These are phyloP conservation scores for Nemania sp. DNA, from an alignment of 2,329 filamentous ascomycete genomes.

Conservation along the genomic window DNA sequence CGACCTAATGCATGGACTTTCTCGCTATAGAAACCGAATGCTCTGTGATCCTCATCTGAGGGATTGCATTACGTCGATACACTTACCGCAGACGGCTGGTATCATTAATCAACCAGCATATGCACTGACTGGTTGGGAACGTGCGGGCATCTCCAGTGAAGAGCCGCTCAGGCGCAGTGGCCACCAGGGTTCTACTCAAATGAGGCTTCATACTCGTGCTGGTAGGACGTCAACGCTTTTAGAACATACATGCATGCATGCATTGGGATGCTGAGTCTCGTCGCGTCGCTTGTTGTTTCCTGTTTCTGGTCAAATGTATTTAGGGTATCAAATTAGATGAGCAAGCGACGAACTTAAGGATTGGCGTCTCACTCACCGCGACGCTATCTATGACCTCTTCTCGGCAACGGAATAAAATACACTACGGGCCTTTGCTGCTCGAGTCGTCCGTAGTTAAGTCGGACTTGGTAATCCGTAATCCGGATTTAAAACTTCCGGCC, in stretches of 20 bases:
- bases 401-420: background rate
- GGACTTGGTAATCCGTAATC: too few relatives aligned
- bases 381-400: background rate
- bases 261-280: background rate
- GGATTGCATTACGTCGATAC: constrained; percentile 15
- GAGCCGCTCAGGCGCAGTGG: background rate
- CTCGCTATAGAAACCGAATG: constrained; percentile 4
- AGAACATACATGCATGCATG: constrained; percentile 7
- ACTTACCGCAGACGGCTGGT: constrained; percentile 4
- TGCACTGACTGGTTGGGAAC: background rate
- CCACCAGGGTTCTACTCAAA: constrained; percentile 1
- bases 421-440: background rate
- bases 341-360: background rate
- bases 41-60: constrained; percentile 8
- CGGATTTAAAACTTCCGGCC: too few relatives aligned
- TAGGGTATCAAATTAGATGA: background rate
- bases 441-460: background rate
- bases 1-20: constrained; percentile 27
- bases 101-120: constrained; percentile 1
- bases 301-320: background rate
- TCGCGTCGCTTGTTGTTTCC: constrained; percentile 1
- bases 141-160: background rate
- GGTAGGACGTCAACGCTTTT: background rate
- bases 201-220: background rate
- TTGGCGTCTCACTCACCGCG: background rate